These are phyloP conservation scores for Nepenthes gracilis DNA, from an alignment of 148 eudicot species.

Conservation along the genomic window DNA sequence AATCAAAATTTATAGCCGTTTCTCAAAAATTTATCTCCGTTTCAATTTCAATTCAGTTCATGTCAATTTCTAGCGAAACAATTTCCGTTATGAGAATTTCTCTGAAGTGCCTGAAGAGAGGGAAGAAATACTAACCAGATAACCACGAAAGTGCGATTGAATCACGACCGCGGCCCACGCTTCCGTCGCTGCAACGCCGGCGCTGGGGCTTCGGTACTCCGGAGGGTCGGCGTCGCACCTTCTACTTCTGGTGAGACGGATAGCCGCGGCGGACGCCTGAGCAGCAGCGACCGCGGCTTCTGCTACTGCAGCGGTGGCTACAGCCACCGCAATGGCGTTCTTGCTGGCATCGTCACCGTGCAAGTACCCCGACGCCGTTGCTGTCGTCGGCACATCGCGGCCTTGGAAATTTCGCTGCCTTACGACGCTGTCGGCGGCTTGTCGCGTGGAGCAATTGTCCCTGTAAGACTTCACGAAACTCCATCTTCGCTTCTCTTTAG, in stretches of 20 bases:
- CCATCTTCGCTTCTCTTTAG: conserved; percentile 41
- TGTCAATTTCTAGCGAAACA: neutral
- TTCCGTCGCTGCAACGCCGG: neutral
- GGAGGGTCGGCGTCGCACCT: neutral
- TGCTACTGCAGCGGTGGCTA: conserved; percentile 56
- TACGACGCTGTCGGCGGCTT: neutral
- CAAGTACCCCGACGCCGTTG: neutral
- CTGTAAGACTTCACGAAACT: conserved; percentile 42
- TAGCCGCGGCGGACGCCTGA: conserved; percentile 40
- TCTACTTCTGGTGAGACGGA: conserved; percentile 24
- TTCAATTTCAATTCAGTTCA: too few relatives aligned
- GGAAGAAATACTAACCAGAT: conserved; percentile 36
- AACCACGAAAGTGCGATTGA: conserved; percentile 68
- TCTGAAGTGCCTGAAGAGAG: neutral
- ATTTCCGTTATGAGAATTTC: too few relatives aligned
- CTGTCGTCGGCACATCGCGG: neutral
- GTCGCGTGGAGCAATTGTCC: conserved; percentile 14
- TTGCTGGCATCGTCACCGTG: conserved; percentile 19
- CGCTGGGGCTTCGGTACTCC: conserved; percentile 6
- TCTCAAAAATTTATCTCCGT: too few relatives aligned
- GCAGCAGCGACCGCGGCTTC: conserved; percentile 77
- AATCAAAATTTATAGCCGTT: too few relatives aligned
- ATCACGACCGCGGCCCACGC: conserved; percentile 42
- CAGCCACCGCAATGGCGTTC: conserved; percentile 58
- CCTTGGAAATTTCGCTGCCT: neutral